Evolutionary conservation across 495 filamentous ascomycete species (phyloP), one percentile per base, ranked within the genome.

Genomic region (Trichocladium antarcticum): DNA sequence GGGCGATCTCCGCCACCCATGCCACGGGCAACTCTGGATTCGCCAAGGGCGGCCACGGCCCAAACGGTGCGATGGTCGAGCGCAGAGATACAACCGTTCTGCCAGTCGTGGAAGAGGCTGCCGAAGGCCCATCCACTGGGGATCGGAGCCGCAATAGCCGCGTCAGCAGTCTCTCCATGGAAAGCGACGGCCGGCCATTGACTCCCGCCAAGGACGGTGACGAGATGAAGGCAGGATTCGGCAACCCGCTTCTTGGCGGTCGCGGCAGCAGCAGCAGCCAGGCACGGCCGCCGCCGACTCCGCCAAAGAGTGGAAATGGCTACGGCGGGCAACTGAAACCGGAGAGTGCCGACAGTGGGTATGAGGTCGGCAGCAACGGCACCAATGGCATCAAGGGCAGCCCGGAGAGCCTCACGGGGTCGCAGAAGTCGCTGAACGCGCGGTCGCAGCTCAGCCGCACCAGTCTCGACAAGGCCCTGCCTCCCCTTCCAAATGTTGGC

Each of bases 81-180:
- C 57, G 63, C 3, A 83, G 88, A 42, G 69, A 77, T 37, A 78
- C 81, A 10, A 74, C 82, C 24, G 82, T 85, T 20, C 66, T 98
- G n/a, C 92, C 92, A 1, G 83, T 96, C 41, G 87, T 98, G 7
- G 88, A 95, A 47, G 92, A 98, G 69, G 83, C 82, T 21, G 84
- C 81, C 11, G 92, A 96, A 65, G 84, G 78, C 15, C 78, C 75
- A 4, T 89, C 84, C 47, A 79, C 81, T 16, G 79, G 82, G 3
- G 77, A 64, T 29, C 67, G 62, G 24, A 73, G 64, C 40, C 62
- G 58, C 10, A 66, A 62, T 36, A 68, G 78, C 38, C 58, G 45
- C 22, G 41, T 66, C 41, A 72, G 68, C 45, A 62, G 77, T 40
- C 42, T 45, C n/a, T 24, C 43, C 22, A 62, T 56, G 11, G 64